These are phyloP conservation scores for Aspergillus wentii DNA, from an alignment of 495 filamentous ascomycete genomes.

Conservation along the genomic window DNA sequence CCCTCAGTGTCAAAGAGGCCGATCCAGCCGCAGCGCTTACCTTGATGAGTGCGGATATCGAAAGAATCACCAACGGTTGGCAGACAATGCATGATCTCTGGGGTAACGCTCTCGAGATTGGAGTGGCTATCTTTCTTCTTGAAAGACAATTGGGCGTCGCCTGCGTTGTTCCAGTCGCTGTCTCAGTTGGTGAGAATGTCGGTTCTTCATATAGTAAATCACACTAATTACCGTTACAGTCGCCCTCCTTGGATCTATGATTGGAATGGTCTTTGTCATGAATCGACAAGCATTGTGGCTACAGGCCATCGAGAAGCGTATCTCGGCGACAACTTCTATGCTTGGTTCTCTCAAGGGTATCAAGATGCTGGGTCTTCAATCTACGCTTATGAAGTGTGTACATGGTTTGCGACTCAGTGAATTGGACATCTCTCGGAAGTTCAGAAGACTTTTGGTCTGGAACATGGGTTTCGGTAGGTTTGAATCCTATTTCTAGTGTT, in stretches of 20 bases:
- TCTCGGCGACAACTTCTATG: slow-evolving; percentile 44
- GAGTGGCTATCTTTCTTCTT: slow-evolving; percentile 45
- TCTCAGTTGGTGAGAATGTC: slow-evolving; percentile 24
- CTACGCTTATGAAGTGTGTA: slow-evolving; percentile 33
- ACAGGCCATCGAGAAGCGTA: slow-evolving; percentile 46
- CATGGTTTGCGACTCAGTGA: slow-evolving; percentile 52
- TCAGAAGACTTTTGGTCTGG: slow-evolving; percentile 50
- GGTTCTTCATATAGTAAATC: too few species aligned
- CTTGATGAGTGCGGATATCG: slow-evolving; percentile 49
- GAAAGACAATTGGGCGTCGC: too few species aligned
- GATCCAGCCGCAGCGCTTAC: slow-evolving; percentile 40
- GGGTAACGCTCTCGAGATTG: slow-evolving; percentile 45
- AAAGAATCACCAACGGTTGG: slow-evolving; percentile 27
- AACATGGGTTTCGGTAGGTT: slow-evolving; percentile 46
- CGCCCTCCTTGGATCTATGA: slow-evolving; percentile 31
- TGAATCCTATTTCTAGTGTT: background rate
- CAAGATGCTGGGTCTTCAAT: slow-evolving; percentile 56
- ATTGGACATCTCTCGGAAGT: slow-evolving; percentile 48
- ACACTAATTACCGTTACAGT: too few species aligned
- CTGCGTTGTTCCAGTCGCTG: slow-evolving; percentile 32
- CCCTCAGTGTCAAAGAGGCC: slow-evolving; percentile 10
- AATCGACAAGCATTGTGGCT: slow-evolving; percentile 39
- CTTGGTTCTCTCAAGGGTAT: slow-evolving; percentile 52
- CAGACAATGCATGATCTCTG: slow-evolving; percentile 39
- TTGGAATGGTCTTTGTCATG: slow-evolving; percentile 28